Evolutionary conservation across 352 stramenopile genomes (phyloP), one percentile per base, ranked within the genome.

Genomic region (Pythium pyrilobum): DNA sequence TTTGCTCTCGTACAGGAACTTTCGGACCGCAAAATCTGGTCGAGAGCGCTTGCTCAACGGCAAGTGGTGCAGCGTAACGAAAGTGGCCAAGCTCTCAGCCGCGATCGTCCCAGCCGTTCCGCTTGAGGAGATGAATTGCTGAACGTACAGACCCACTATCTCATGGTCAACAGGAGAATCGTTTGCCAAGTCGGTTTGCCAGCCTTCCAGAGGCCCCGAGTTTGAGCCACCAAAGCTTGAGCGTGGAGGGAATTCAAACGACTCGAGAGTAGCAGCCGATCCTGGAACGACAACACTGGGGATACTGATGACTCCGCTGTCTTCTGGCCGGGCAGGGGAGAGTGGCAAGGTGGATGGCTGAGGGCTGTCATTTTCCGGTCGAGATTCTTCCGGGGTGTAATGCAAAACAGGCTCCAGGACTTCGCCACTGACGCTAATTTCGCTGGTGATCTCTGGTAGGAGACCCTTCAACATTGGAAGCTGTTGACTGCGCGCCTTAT

Each of bases 71-170:
- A 70, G 47, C 45, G 59, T 31, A n/a, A 83, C 40, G 18, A 85
- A 68, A 34, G 79, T 45, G 3, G 46, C 59, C 20, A 85, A 53
- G 29, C 43, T 55, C 29, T 65, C 72, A 29, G 70, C 74, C 20
- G 66, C 55, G 28, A 85, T 70, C 15, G 63, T 80, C 9, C 62
- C 72, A 3, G 54, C 44, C 12, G 62, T 67, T 7, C 70, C 70
- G 27, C 68, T 62, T 13, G 49, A 55, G n/a, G 56, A 33, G 16
- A 86, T 66, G 46, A 68, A 86, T 9, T 77, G 56, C 34, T 70
- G 37, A 8, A 86, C 20, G 11, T 73, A 78, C 5, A 59, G 21
- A 11, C 51, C 53, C 20, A 86, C 56, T 5, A 67, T 52, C 15
- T 73, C 62, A 13, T 65, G 50, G 21, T 69, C 46, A 13, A 78